Base-by-base conservation (phyloP, 2,329 filamentous ascomycete species). In the Microdochium bolleyi region DNA sequence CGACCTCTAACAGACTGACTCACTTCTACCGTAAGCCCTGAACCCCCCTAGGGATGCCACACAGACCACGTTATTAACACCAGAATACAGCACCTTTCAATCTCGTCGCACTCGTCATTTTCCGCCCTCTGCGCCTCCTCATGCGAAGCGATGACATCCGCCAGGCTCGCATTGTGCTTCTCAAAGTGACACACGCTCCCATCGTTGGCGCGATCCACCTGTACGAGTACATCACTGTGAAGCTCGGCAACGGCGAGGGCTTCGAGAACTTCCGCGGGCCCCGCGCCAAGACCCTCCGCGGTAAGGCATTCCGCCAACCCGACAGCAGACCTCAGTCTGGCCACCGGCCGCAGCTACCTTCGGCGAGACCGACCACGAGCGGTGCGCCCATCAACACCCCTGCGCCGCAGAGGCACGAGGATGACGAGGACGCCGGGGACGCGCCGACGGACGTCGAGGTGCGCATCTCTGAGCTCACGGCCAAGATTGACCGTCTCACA, bases 41-140 rank as follows among this genome's bases (percentile, higher is more conserved):
- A 19, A 2, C 38, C 14, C 24, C 24, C 16, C 13, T 13, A 21
- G 1, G 4, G 27, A 10, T 5, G 16, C 32, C 27, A 30, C 27
- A 30, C 11, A 11, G 27, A n/a, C 24, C 14, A 1, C 9, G 3
- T 49, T 37, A 37, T 48, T 53, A 38, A 55, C 25, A 14, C 19
- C 30, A 50, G 27, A 3, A 16, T 32, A 14, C 52, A 67, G 65
- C 84, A 50, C 84, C 84, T 1, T 80, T 87, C 61, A 94, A 92
- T 66, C 78, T 94, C 38, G 73, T 92, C 48, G 85, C 88, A 8
- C 75, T 92, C 52, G 69, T 85, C 57, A 75, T 86, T 56, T 84
- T 92, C 63, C 81, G 88, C 16, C 89, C 89, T 0, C 74, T 90
- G 54, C 79, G 87, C 53, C 74, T 92, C 48, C 75, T 90, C 57